These are phyloP conservation scores for Trebouxia sp. DNA, from an alignment of 139 green algal genomes.

Conservation along the genomic window DNA sequence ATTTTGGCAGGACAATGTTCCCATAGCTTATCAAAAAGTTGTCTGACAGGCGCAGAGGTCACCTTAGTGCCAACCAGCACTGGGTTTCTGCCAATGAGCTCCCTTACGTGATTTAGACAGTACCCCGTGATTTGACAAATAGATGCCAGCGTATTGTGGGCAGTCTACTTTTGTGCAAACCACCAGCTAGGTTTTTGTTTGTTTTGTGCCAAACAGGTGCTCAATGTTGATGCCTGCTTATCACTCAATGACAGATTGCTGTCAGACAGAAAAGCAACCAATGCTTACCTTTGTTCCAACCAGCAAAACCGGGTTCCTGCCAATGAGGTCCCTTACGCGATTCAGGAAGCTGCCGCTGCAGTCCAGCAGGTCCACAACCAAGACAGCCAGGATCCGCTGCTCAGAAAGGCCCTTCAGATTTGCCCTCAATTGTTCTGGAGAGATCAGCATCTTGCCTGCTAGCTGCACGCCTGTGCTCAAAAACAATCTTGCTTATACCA, in stretches of 20 bases:
- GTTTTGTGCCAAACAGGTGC: too few species aligned
- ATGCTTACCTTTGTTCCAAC: constrained; percentile 88
- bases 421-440: constrained; percentile 74
- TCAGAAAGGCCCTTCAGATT: constrained; percentile 46
- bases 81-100: constrained; percentile 92
- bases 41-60: too few species aligned
- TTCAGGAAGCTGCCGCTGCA: constrained; percentile 72
- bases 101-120: constrained; percentile 72
- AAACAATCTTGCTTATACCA: neutral
- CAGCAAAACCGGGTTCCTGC: constrained; percentile 90
- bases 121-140: too few species aligned
- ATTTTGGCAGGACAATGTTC: too few species aligned
- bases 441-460: constrained; percentile 50
- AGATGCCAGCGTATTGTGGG: too few species aligned
- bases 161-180: too few species aligned
- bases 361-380: constrained; percentile 92
- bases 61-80: constrained; percentile 93
- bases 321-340: constrained; percentile 84
- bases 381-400: constrained; percentile 41
- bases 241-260: too few species aligned
- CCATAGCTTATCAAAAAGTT: too few species aligned
- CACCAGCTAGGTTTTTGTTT: too few species aligned
- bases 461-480: constrained; percentile 41
- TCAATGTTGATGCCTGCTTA: too few species aligned
- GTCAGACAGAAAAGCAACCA: too few species aligned